Base-by-base conservation (phyloP, 768 basidiomycete species). In the Hemileccinum impolitum region DNA sequence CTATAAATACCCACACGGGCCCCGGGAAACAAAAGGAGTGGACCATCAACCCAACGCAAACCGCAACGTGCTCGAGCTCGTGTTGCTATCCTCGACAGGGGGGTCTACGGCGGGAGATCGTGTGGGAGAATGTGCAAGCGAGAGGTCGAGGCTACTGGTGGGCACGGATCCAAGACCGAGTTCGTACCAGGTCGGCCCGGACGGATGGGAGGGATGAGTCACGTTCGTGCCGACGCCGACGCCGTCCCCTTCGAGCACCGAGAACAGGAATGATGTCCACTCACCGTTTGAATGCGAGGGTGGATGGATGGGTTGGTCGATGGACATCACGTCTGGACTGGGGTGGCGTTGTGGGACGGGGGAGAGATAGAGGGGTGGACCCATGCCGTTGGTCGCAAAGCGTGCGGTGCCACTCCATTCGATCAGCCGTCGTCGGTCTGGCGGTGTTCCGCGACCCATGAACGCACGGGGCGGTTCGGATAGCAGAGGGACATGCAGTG, bases 391-490 rank as follows among this genome's bases (percentile, higher is more conserved):
- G 6, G 51, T 10, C 3, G 52, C 44, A 43, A 56, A 57, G 7
- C 57, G 55, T 17, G 38, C 56, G 12, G 54, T 64, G 1, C 52
- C 50, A 7, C 66, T 65, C 66, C 66, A 67, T 46, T 69, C 66
- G 9, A 52, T 37, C 11, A 65, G 47, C n/a, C 66, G 58, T 14
- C 50, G 57, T 38, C 61, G 59, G 17, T 67, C 67, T 7, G 66
- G 66, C 3, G 66, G 66, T 0, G 66, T 67, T 11, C 66, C 66
- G 3, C 66, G 67, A 17, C 66, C 66, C 66, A 67, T 67, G 31
- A 68, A 67, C 3, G 67, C 65, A 23, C 67, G 65, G 1, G 63
- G 61, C 1, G 65, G 66, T 37, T 67, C 66, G 12, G 66, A 67
- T 7, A 67, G 47, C 1, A 67, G 37, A 30, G 66, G 65, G 18